Evolutionary conservation across 306 rosid genomes (phyloP), one percentile per base, ranked within the genome.

Genomic region (Alnus rubra): DNA sequence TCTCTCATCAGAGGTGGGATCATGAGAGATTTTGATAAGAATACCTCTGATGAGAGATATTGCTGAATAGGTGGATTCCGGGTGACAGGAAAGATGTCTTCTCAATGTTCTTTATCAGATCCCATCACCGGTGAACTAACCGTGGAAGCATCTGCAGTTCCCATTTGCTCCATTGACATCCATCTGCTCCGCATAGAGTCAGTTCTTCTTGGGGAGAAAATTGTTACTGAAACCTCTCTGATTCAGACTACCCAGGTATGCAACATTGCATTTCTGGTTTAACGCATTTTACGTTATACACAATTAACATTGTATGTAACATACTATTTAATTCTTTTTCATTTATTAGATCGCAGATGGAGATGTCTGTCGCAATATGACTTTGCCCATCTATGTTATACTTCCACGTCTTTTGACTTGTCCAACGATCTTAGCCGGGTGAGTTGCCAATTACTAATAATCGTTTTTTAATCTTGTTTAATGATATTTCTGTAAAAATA

Each of bases 341-440:
- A 54, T 78, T 31, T 50, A 64, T 53, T 87, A 95, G 98, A 88
- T 95, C 74, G 98, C 97, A 53, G 98, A 92, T 78, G 97, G 98
- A 80, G 97, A 94, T 71, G 86, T 92, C 33, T 86, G 92, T 64
- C 89, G 81, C 45, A 85, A 86, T 79, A 81, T 92, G 82, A 85
- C 91, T 7, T 74, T 95, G 62, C 98, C 98, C 56, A 92, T 92
- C 78, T 88, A 92, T 80, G 89, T 85, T 51, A 76, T 90, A 76
- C 92, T 88, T 80, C 96, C 98, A 16, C 98, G 98, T 44, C 98
- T 95, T 63, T 76, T 95, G 89, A 92, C 98, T 5, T 92, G 98
- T 81, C 96, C 98, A 1, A 92, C 97, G 65, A 87, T 87, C 83
- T 85, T 85, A 39, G 98, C 98, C 14, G 98, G 98, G 97, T 95